Evolutionary conservation across 2,329 filamentous ascomycete species (phyloP), one percentile per base, ranked within the genome.

Genomic region (Raffaelea arxii): DNA sequence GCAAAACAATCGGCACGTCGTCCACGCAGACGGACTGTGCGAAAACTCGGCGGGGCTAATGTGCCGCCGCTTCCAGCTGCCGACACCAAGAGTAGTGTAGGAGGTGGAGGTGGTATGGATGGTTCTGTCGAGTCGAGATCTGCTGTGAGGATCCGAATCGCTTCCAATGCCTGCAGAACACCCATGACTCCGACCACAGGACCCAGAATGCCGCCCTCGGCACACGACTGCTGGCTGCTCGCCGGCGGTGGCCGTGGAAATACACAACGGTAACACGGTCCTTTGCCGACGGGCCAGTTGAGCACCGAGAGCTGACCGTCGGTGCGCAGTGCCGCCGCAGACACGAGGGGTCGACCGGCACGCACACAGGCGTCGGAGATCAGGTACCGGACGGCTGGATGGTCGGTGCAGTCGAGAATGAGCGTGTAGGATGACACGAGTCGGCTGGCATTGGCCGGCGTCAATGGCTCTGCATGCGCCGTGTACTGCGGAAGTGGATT

Each of bases 111-210:
- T 25, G 6, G 7, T 21, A n/a, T 44, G 38, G 22, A 40, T n/a
- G 21, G n/a, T 24, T 21, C 25, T 24, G 5, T 5, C 21, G 38
- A 2, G 21, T n/a, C 30, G 5, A 41, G 24, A 47, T 55, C 54
- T 1, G 52, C 53, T 3, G 78, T 73, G 16, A 96, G 72, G n/a
- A 96, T 63, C 60, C 94, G 92, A 57, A 97, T 81, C 0, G 87
- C 81, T 65, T 97, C 89, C 2, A 94, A 69, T 0, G 92, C 91
- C 67, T 97, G 92, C 47, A 97, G 66, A 0, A 95, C 82, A 7
- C 92, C 92, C 87, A 98, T 96, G 1, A 81, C 75, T 0, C 92
- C 92, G 0, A 98, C 92, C 0, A 96, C 89, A 0, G 92, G 90
- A 0, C 92, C 92, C 2, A 98, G 58, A 9, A 98, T 89, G 0